Evolutionary conservation across 2,329 filamentous ascomycete species (phyloP).

Genomic region (Hortaea sp.): DNA sequence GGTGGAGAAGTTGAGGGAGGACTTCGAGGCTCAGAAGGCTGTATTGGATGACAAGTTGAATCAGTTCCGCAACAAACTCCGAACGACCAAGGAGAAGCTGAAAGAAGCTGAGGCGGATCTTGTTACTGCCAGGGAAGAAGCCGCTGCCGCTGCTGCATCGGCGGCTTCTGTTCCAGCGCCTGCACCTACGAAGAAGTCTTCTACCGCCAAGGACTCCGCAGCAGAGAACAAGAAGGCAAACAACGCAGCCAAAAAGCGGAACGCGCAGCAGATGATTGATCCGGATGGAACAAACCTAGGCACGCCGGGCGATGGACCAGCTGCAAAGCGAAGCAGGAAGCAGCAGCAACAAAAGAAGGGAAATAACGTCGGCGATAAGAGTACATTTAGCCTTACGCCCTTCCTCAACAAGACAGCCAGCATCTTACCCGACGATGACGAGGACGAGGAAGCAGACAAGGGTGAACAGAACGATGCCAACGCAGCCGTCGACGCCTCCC

Average conservation of each 20-base stretch:
- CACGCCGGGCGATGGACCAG: conserved; percentile 38
- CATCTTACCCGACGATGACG: conserved; percentile 36
- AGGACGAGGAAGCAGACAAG: conserved; percentile 16
- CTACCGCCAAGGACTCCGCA: conserved; percentile 22
- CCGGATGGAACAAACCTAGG: conserved; percentile 38
- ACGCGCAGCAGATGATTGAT: conserved; percentile 33
- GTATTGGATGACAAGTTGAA: conserved; percentile 62
- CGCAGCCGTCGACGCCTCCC: conserved; percentile 8
- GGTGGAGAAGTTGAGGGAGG: conserved; percentile 46
- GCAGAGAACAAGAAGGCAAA: conserved; percentile 13
- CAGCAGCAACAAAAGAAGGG: conserved; percentile 37
- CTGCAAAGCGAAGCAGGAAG: conserved; percentile 37
- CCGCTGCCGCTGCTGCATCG: conserved; percentile 19
- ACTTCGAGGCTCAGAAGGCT: conserved; percentile 53
- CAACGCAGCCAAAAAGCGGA: conserved; percentile 29
- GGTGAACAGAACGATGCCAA: conserved; percentile 13
- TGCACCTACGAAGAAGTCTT: conserved; percentile 21
- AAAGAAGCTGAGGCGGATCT: conserved; percentile 51
- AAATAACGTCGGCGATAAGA: conserved; percentile 77
- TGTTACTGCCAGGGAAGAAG: conserved; percentile 27
- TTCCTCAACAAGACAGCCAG: conserved; percentile 71
- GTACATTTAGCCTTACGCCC: conserved; percentile 84
- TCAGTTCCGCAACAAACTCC: conserved; percentile 59
- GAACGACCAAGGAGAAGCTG: conserved; percentile 60
- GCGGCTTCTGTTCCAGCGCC: conserved; percentile 5